Conservation (phyloP, 345 rosid species). For the Hibiscus tridactylites region DNA sequence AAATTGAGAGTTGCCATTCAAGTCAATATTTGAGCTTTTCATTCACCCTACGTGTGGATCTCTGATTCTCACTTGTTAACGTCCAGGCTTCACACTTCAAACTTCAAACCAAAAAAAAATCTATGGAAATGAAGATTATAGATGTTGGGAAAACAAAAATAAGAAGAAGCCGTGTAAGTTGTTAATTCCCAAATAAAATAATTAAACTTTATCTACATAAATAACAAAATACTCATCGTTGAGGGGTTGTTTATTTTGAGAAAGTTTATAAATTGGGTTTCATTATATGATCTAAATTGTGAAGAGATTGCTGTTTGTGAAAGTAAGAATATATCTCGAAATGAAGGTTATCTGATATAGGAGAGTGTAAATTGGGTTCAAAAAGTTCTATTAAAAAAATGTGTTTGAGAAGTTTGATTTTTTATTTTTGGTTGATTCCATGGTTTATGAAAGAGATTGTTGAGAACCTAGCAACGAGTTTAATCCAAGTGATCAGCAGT, state of each 20-base stretch:
- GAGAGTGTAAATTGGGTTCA: no score
- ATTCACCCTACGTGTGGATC: not conserved
- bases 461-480: no score
- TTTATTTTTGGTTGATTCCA: no score
- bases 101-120: not conserved
- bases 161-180: not conserved
- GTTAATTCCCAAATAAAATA: not conserved
- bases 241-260: no score
- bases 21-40: not conserved
- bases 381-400: no score
- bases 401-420: no score
- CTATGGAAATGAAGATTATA: fast-evolving
- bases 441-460: no score
- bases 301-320: not conserved
- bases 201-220: not conserved
- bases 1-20: not conserved
- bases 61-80: not conserved
- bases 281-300: no score
- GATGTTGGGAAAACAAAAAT: not conserved
- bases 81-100: not conserved
- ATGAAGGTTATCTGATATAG: no score
- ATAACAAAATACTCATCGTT: not conserved
- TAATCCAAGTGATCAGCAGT: no score
- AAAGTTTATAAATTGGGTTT: not conserved
- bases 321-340: no score